phyloP scores from a whole-genome alignment of 306 rosid genomes.

The Sechiopsis laciniata region DNA sequence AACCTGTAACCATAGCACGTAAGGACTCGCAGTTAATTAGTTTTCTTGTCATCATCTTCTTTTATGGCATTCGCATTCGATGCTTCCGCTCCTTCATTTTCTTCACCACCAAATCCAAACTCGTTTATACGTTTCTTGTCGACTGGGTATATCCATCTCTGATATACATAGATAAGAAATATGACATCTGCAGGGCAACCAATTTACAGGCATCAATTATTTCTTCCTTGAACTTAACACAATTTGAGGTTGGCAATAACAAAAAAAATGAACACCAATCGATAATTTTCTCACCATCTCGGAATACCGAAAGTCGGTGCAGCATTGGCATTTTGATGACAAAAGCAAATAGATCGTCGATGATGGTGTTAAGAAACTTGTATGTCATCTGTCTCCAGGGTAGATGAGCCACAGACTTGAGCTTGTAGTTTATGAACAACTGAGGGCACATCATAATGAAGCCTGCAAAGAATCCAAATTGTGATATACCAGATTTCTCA shows the following conservation, averaged over 20 bases:
- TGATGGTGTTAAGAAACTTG: constrained; percentile 97
- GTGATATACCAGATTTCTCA: background rate
- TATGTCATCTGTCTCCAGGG: constrained; percentile 99
- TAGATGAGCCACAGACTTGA: constrained; percentile 95
- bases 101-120: constrained; percentile 93
- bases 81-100: constrained; percentile 39
- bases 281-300: constrained; percentile 65
- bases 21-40: constrained; percentile 42
- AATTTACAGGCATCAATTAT: background rate
- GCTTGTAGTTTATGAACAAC: constrained; percentile 92
- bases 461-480: constrained; percentile 38
- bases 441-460: constrained; percentile 99
- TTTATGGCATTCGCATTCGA: constrained; percentile 34
- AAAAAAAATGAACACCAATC: background rate
- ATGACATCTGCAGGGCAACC: constrained; percentile 70
- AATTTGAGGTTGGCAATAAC: background rate
- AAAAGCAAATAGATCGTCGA: constrained; percentile 93
- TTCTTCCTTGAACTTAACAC: background rate
- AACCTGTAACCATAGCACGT: background rate
- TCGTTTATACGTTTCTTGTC: constrained; percentile 90
- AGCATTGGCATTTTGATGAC: constrained; percentile 96
- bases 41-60: constrained; percentile 78
- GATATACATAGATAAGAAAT: constrained; percentile 73
- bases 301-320: constrained; percentile 96
- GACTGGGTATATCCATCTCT: constrained; percentile 89